Percentiles rank a stretch among this genome's conserved stretches.
phyloP scores from a whole-genome alignment of 257 asterid species.

The Cinchona pubescens region DNA sequence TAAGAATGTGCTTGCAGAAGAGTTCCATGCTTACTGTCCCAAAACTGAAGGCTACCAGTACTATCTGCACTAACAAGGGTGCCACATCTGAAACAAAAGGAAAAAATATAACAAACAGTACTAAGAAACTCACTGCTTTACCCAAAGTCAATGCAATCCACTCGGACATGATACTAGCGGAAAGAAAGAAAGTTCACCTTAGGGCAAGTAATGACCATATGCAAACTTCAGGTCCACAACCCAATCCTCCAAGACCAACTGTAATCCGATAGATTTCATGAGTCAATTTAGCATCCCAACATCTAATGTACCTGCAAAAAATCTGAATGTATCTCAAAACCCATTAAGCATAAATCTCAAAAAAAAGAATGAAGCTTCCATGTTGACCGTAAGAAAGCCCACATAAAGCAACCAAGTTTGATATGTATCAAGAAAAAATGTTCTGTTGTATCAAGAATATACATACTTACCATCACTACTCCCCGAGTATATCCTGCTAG shows the following conservation, averaged over 20 bases:
- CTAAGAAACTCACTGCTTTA: neutral
- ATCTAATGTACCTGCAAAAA: conserved; percentile 66
- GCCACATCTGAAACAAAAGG: conserved; percentile 44
- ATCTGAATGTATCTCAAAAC: conserved; percentile 8
- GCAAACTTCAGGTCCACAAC: conserved; percentile 68
- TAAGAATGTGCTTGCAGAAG: conserved; percentile 76
- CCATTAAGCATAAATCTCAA: neutral
- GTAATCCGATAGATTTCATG: conserved; percentile 79
- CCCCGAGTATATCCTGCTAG: conserved; percentile 73
- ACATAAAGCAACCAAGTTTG: neutral
- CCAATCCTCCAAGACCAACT: conserved; percentile 73
- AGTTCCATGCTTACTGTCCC: conserved; percentile 89
- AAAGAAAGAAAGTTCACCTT: conserved; percentile 39
- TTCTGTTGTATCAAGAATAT: conserved; percentile 6
- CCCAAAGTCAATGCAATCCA: neutral
- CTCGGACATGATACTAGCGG: neutral
- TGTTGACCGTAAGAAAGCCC: neutral
- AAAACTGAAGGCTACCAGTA: conserved; percentile 83
- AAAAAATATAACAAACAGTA: neutral
- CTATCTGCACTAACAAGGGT: conserved; percentile 78
- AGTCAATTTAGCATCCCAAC: conserved; percentile 71
- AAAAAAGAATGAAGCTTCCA: neutral
- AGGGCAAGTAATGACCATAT: conserved; percentile 82
- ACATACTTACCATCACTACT: conserved; percentile 92
- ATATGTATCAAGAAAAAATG: neutral